Conservation (phyloP, 768 basidiomycete genomes). For the Cystobasidium onofrii region DNA sequence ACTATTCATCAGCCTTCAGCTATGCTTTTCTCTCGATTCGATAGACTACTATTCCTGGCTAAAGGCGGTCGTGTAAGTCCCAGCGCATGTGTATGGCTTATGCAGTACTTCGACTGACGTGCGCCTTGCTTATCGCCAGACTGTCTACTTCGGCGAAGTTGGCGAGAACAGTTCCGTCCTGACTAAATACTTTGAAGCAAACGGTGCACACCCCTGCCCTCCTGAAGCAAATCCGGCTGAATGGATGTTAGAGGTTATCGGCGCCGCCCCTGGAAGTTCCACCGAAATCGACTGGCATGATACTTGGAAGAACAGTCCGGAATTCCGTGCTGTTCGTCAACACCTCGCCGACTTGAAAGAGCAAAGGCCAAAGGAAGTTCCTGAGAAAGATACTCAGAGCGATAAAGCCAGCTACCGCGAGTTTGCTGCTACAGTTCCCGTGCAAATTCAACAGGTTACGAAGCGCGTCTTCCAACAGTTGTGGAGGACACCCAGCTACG, state of each 20-base stretch:
- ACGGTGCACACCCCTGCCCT: conserved; percentile 57
- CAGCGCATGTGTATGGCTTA: neutral
- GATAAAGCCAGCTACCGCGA: conserved; percentile 24
- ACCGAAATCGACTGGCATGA: conserved; percentile 77
- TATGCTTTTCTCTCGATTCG: conserved; percentile 63
- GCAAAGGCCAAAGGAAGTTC: conserved; percentile 47
- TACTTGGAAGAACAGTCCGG: conserved; percentile 69
- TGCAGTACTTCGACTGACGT: no score
- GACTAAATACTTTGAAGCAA: conserved; percentile 64
- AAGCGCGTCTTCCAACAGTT: conserved; percentile 46
- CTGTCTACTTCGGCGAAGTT: conserved; percentile 44
- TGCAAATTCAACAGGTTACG: conserved; percentile 18
- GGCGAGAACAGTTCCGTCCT: conserved; percentile 58
- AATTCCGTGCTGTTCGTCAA: conserved; percentile 48
- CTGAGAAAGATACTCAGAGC: conserved; percentile 41
- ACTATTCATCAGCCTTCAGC: conserved; percentile 57
- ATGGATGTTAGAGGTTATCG: conserved; percentile 53
- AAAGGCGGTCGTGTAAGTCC: conserved; percentile 26
- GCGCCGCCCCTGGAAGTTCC: conserved; percentile 55
- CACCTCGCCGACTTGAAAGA: conserved; percentile 56
- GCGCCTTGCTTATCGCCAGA: neutral
- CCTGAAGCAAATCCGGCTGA: conserved; percentile 65
- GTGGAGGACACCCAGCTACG: conserved; percentile 46
- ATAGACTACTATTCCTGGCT: conserved; percentile 33
- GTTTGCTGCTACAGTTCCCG: conserved; percentile 17